A percentile compares a stretch with the other conserved stretches of the same genome.
Conservation (phyloP, 2,329 filamentous ascomycete species). For the Aureobasidium namibiae region DNA sequence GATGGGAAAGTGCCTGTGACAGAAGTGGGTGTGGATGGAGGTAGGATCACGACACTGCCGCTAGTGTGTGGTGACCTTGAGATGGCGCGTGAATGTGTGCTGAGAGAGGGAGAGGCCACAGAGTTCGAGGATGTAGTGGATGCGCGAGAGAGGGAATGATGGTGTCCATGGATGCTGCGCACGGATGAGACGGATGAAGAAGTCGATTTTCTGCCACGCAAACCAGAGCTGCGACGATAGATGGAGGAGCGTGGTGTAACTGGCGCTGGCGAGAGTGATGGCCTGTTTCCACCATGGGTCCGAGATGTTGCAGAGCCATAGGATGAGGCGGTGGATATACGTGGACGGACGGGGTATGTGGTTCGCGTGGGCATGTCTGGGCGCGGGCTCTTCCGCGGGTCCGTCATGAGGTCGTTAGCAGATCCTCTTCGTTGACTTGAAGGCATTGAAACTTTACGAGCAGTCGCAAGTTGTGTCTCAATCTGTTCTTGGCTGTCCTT, state of each 20-base stretch:
- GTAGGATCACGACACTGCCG: constrained; percentile 22
- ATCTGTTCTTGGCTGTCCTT: background rate
- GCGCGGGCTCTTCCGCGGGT: constrained; percentile 17
- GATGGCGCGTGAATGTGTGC: constrained; percentile 8
- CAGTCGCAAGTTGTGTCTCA: background rate
- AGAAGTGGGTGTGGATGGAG: constrained; percentile 45
- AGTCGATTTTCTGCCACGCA: constrained; percentile 88
- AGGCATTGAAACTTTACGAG: background rate
- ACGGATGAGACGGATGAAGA: constrained; percentile 92
- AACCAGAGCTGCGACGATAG: constrained; percentile 72
- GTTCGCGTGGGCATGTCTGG: constrained; percentile 31
- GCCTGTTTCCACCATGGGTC: constrained; percentile 46
- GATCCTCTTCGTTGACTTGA: background rate
- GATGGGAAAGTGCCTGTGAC: constrained; percentile 37
- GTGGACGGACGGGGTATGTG: constrained; percentile 33
- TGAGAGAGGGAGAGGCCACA: constrained; percentile 37
- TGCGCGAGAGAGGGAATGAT: constrained; percentile 82
- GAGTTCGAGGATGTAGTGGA: constrained; percentile 73
- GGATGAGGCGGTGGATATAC: constrained; percentile 34
- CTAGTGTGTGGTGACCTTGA: constrained; percentile 6
- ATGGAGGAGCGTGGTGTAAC: constrained; percentile 74
- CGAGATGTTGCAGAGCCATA: constrained; percentile 26
- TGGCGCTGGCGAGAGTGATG: constrained; percentile 78
- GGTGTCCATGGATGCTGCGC: constrained; percentile 74
- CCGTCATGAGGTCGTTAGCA: background rate